phyloP scores from a whole-genome alignment of 495 filamentous ascomycete species.

The Jackrogersella minutella region DNA sequence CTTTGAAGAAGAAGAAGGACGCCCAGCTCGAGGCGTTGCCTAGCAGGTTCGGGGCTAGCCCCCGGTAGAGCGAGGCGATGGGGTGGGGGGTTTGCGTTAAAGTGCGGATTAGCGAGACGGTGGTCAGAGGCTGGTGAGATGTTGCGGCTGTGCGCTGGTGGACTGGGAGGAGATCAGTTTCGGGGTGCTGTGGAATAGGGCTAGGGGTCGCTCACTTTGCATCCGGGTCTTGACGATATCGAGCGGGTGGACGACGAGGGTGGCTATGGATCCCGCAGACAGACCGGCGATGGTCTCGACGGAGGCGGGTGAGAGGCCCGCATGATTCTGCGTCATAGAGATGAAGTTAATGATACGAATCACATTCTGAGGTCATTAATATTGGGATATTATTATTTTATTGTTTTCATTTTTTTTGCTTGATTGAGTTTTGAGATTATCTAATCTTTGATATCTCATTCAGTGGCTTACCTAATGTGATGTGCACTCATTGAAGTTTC shows the following conservation, averaged over 20 bases:
- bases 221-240: conserved; percentile 96
- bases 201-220: conserved; percentile 67
- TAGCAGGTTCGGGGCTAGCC: conserved; percentile 85
- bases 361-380: conserved; percentile 18
- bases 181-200: neutral
- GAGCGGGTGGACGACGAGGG: conserved; percentile 83
- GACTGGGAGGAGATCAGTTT: conserved; percentile 38
- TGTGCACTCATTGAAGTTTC: conserved; percentile 9
- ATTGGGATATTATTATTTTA: neutral
- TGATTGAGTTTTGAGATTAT: conserved; percentile 18
- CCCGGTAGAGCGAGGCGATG: conserved; percentile 80
- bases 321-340: conserved; percentile 56
- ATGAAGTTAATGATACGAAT: conserved; percentile 8
- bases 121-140: conserved; percentile 46
- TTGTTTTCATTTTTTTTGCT: too few relatives aligned
- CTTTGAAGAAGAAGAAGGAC: conserved; percentile 82
- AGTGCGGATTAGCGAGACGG: conserved; percentile 54
- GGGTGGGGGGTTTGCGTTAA: conserved; percentile 54
- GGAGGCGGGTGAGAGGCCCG: conserved; percentile 72
- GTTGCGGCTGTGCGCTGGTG: conserved; percentile 46
- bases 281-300: conserved; percentile 93
- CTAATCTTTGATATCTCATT: conserved; percentile 17
- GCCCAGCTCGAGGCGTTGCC: conserved; percentile 93
- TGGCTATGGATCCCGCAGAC: conserved; percentile 84
- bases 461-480: neutral